A percentile compares a stretch with the other conserved stretches of the same genome.
These are phyloP conservation scores for Talaromyces ruber DNA, from an alignment of 495 filamentous ascomycete species.

Conservation along the genomic window DNA sequence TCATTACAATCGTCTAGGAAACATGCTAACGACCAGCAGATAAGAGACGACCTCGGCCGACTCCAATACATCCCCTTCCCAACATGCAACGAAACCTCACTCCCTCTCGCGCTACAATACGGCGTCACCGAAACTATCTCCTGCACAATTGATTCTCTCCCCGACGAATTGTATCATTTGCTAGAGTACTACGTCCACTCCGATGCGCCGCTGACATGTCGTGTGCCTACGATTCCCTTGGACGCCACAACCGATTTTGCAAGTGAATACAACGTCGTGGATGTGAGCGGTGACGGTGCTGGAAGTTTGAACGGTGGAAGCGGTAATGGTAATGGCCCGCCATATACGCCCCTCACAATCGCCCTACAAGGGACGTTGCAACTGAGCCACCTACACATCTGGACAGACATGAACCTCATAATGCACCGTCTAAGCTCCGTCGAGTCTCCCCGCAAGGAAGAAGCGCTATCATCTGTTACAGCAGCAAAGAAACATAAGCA, in stretches of 20 bases:
- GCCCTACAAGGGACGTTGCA: slow-evolving; percentile 85
- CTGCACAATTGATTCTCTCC: slow-evolving; percentile 80
- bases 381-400: slow-evolving; percentile 81
- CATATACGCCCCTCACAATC: slow-evolving; percentile 65
- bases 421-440: slow-evolving; percentile 57
- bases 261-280: slow-evolving; percentile 9
- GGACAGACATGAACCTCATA: slow-evolving; percentile 78
- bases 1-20: neutral
- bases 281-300: neutral
- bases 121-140: slow-evolving; percentile 70
- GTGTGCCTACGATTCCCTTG: slow-evolving; percentile 71
- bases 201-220: slow-evolving; percentile 88
- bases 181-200: slow-evolving; percentile 98
- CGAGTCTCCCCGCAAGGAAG: slow-evolving; percentile 13
- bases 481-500: neutral
- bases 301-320: neutral
- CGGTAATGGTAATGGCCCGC: slow-evolving; percentile 14
- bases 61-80: slow-evolving; percentile 94
- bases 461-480: neutral
- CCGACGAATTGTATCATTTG: slow-evolving; percentile 90
- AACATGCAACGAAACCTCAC: slow-evolving; percentile 79
- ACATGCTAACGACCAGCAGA: slow-evolving; percentile 36
- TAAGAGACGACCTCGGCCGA: slow-evolving; percentile 68
- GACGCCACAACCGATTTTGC: slow-evolving; percentile 13
- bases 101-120: slow-evolving; percentile 76